These are phyloP conservation scores for Malassezia dermatis DNA, from an alignment of 1,284 basidiomycete species.

Conservation along the genomic window DNA sequence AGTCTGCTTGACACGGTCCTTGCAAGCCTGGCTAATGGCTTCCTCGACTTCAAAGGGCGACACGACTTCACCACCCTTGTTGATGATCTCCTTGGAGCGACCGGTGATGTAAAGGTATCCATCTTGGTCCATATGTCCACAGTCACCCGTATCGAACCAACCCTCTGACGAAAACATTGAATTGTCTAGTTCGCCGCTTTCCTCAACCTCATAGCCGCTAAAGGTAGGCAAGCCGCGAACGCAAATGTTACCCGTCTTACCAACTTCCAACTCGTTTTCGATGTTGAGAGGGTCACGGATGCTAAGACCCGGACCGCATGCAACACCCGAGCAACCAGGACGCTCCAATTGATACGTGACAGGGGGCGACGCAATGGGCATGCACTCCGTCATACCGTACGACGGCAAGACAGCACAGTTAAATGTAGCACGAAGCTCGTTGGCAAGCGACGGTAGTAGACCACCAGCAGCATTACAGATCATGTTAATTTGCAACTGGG, in stretches of 20 bases:
- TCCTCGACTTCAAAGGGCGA: conserved; percentile 48
- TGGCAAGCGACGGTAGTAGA: conserved; percentile 43
- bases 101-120: conserved; percentile 48
- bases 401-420: conserved; percentile 44
- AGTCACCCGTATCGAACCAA: conserved; percentile 48
- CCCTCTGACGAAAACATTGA: conserved; percentile 44
- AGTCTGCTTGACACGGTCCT: conserved; percentile 45
- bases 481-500: conserved; percentile 42
- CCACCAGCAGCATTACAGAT: conserved; percentile 47
- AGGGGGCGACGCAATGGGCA: conserved; percentile 47
- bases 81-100: conserved; percentile 48
- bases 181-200: conserved; percentile 39
- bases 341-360: conserved; percentile 46
- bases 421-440: conserved; percentile 46
- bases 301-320: conserved; percentile 45
- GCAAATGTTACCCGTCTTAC: conserved; percentile 44
- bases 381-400: conserved; percentile 48
- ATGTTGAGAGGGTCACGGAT: conserved; percentile 45
- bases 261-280: conserved; percentile 38
- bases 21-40: conserved; percentile 44
- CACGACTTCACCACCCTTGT: conserved; percentile 48
- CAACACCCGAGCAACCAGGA: conserved; percentile 45
- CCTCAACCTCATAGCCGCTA: conserved; percentile 39
- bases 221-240: conserved; percentile 46
- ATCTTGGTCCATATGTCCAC: conserved; percentile 48